Base-by-base conservation (phyloP, 2,329 filamentous ascomycete species). In the Paecilomyces fulvus region DNA sequence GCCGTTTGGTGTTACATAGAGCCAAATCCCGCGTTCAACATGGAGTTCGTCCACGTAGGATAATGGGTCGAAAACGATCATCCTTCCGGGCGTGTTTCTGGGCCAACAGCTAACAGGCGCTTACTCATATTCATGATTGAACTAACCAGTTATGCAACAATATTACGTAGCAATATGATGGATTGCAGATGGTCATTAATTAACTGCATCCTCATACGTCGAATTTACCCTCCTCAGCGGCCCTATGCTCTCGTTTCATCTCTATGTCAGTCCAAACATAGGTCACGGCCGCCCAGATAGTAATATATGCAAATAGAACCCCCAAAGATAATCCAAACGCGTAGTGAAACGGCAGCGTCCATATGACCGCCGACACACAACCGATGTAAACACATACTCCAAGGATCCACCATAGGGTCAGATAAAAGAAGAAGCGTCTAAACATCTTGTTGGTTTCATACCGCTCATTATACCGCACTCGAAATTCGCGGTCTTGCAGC, bases 301-400 rank as follows among this genome's bases (percentile, higher is more conserved):
- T n/a, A 43, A 43, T 43, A 20, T 43, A 43, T 17, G 30, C 23
- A 10, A 12, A 23, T 57, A 9, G 53, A 60, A 30, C 30, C 53
- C 3, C 60, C 55, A n/a, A 53, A 43, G 8, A n/a, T 60, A 33
- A 31, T 59, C 14, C 49, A 37, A 25, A 30, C 55, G 21, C 49
- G 7, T 43, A 43, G 37, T 43, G 37, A 20, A 43, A 43, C n/a
- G 37, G 37, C 37, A 43, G 14, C 3, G 37, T 43, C 37, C 37
- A 43, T 17, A 43, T 43, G n/a, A 43, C 37, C 14, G 37, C 37
- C 14, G 37, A 43, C 37, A 43, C 37, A 8, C 37, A 43, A 43
- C 37, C 37, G 9, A 43, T 43, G 7, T 43, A 43, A 9, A 43
- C 37, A 43, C 37, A 43, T 9, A 43, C 37, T 17, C 37, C 37